These are phyloP conservation scores for Malassezia equina DNA, from an alignment of 1,284 basidiomycete genomes.

Conservation along the genomic window DNA sequence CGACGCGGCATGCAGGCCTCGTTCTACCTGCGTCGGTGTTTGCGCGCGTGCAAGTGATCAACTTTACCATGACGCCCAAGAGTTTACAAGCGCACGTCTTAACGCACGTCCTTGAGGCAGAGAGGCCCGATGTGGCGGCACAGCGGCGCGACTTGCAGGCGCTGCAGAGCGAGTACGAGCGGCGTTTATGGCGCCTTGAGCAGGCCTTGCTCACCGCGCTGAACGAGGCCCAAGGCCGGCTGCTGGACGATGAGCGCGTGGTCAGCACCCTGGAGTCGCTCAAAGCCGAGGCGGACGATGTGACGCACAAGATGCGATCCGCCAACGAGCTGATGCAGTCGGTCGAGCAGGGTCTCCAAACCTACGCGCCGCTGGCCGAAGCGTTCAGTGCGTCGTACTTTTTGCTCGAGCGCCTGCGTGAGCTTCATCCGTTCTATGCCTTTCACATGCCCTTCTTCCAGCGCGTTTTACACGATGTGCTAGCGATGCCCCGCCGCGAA, in stretches of 20 bases:
- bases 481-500: conserved; percentile 54
- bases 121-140: conserved; percentile 89
- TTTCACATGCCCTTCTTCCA: conserved; percentile 97
- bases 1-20: conserved; percentile 90
- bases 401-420: conserved; percentile 83
- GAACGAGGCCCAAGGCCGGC: conserved; percentile 92
- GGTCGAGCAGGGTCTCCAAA: conserved; percentile 85
- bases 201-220: conserved; percentile 86
- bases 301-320: conserved; percentile 92
- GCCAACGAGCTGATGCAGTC: conserved; percentile 91
- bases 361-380: conserved; percentile 88
- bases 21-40: conserved; percentile 98
- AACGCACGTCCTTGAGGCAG: conserved; percentile 91
- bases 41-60: conserved; percentile 96
- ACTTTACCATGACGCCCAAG: conserved; percentile 98
- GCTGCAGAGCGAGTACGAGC: conserved; percentile 92
- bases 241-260: conserved; percentile 97
- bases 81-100: conserved; percentile 96
- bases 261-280: conserved; percentile 92
- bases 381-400: conserved; percentile 97
- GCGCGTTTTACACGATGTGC: conserved; percentile 90
- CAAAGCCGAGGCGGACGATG: conserved; percentile 92
- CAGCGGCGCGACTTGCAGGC: conserved; percentile 98
- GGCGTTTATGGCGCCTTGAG: conserved; percentile 83
- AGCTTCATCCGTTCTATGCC: conserved; percentile 96